Percentiles rank a stretch among this genome's conserved stretches.
These are phyloP conservation scores for Mucor mucedo DNA, from an alignment of 371 early-diverging fungal genomes.

Conservation along the genomic window DNA sequence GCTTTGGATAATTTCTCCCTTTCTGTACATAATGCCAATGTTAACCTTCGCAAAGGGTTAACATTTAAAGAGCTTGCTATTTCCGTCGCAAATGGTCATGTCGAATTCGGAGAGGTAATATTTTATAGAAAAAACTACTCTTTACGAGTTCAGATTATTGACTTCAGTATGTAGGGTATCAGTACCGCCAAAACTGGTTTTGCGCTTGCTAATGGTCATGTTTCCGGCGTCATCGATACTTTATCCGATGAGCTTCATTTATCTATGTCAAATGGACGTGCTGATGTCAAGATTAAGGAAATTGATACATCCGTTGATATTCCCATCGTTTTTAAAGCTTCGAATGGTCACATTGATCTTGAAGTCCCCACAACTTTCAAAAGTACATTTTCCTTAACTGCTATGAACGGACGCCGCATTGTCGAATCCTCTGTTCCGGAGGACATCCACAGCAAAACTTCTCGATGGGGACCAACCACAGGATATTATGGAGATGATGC, in stretches of 20 bases:
- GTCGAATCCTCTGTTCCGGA: conserved; percentile 12
- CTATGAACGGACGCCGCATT: conserved; percentile 1
- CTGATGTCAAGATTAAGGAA: background rate
- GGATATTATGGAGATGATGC: conserved; percentile 19
- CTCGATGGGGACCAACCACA: background rate
- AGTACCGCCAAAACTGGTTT: conserved; percentile 6
- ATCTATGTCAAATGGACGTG: conserved; percentile 7
- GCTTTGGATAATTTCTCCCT: conserved; percentile 4
- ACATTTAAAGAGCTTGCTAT: conserved; percentile 12
- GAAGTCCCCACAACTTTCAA: conserved; percentile 14
- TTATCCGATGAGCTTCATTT: conserved; percentile 8
- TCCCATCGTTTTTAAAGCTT: background rate
- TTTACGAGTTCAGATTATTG: background rate
- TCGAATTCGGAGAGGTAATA: conserved; percentile 16
- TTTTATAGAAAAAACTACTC: background rate
- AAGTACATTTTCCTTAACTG: conserved; percentile 7
- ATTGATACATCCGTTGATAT: background rate
- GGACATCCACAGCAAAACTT: conserved; percentile 1
- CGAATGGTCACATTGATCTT: conserved; percentile 5
- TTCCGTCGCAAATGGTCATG: conserved; percentile 6
- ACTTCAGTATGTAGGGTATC: background rate
- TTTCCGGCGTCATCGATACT: conserved; percentile 8
- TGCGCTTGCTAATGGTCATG: conserved; percentile 4
- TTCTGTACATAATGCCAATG: background rate
- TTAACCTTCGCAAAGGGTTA: background rate